A percentile compares a stretch with the other conserved stretches of the same genome.
These are phyloP conservation scores for Ceratocystis cacaofunesta DNA, from an alignment of 2,329 filamentous ascomycete genomes.

Conservation along the genomic window DNA sequence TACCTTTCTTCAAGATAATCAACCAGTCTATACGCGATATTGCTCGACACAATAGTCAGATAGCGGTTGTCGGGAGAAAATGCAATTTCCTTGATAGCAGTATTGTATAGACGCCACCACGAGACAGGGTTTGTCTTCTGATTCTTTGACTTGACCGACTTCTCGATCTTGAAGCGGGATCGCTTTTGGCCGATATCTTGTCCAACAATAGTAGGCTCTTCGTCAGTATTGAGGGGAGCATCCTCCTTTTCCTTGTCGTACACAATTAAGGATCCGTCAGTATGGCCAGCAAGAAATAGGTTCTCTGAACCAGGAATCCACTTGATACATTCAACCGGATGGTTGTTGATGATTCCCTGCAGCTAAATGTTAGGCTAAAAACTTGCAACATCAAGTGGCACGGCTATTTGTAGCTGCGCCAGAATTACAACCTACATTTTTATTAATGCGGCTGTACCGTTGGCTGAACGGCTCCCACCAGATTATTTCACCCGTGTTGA, in stretches of 20 bases:
- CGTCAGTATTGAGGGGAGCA: constrained; percentile 59
- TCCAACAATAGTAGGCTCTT: constrained; percentile 27
- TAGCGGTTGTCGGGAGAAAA: constrained; percentile 84
- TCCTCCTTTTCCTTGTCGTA: constrained; percentile 98
- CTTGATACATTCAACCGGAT: constrained; percentile 70
- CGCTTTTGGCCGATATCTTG: constrained; percentile 33
- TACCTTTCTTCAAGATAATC: constrained; percentile 85
- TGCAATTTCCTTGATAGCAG: constrained; percentile 76
- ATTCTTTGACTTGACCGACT: constrained; percentile 85
- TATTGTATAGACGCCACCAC: constrained; percentile 82
- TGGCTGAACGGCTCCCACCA: constrained; percentile 98
- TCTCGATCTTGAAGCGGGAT: constrained; percentile 46
- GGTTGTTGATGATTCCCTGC: constrained; percentile 74
- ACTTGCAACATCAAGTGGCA: not conserved
- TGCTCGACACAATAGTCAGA: constrained; percentile 79
- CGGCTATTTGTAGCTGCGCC: not conserved
- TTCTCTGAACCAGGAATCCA: constrained; percentile 95
- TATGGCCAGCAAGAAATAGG: constrained; percentile 79
- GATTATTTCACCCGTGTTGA: constrained; percentile 90
- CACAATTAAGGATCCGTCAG: constrained; percentile 78
- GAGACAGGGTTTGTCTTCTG: constrained; percentile 89
- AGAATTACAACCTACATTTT: constrained; percentile 49
- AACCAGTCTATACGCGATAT: constrained; percentile 76
- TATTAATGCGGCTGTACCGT: constrained; percentile 89
- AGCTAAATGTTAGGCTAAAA: constrained; percentile 13